Percentiles rank a stretch among this genome's conserved stretches.
Conservation (phyloP, 352 stramenopile species). For the Globisporangium iwayamae region DNA sequence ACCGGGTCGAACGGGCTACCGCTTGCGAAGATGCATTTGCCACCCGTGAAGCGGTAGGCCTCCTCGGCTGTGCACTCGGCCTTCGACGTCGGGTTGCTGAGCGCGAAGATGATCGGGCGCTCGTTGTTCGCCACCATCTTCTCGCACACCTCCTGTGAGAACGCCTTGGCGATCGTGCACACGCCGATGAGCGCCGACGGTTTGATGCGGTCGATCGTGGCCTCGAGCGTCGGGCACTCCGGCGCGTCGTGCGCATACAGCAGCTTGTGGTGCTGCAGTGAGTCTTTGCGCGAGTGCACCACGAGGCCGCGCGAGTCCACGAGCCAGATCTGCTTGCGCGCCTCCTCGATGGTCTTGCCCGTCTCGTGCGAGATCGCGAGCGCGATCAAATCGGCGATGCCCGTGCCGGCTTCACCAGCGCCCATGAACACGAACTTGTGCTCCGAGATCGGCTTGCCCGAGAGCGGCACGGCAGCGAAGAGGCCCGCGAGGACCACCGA, state of each 20-base stretch:
- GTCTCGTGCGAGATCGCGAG: slow-evolving; percentile 89
- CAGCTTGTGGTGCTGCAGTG: slow-evolving; percentile 89
- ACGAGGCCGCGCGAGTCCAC: slow-evolving; percentile 91
- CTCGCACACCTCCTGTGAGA: slow-evolving; percentile 86
- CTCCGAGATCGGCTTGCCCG: slow-evolving; percentile 80
- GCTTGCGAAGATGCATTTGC: slow-evolving; percentile 94
- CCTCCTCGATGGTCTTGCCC: slow-evolving; percentile 82
- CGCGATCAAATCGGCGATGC: slow-evolving; percentile 92
- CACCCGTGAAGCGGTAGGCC: slow-evolving; percentile 95
- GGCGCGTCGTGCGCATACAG: slow-evolving; percentile 82
- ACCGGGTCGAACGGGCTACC: slow-evolving; percentile 96
- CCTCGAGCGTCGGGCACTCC: slow-evolving; percentile 60
- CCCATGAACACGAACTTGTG: slow-evolving; percentile 95
- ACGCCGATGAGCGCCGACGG: slow-evolving; percentile 95
- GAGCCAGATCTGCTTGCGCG: slow-evolving; percentile 90
- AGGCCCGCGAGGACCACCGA: slow-evolving; percentile 82
- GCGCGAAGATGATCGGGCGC: slow-evolving; percentile 95
- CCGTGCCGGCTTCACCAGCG: slow-evolving; percentile 93
- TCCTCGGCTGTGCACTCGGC: slow-evolving; percentile 96
- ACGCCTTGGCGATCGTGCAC: slow-evolving; percentile 89
- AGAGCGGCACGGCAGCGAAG: slow-evolving; percentile 65
- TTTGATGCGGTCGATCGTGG: slow-evolving; percentile 82
- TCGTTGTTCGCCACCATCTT: slow-evolving; percentile 87
- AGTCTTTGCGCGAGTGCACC: slow-evolving; percentile 61
- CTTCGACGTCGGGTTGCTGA: slow-evolving; percentile 96